phyloP scores from a whole-genome alignment of 345 rosid genomes.

The Bruguiera parviflora region DNA sequence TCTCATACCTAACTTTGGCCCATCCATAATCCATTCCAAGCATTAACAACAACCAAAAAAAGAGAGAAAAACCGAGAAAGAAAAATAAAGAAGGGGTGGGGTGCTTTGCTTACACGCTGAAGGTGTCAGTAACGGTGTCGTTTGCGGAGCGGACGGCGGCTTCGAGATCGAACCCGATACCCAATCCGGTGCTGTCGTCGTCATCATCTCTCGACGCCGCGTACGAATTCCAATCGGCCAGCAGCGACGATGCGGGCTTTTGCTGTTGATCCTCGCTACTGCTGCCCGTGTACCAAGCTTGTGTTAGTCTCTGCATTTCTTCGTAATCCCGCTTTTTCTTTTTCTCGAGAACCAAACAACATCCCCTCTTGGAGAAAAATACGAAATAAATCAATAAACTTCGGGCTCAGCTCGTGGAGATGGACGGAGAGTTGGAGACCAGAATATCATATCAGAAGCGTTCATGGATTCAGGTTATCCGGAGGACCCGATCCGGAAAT shows the following conservation, averaged over 20 bases:
- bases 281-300: slow-evolving; percentile 21
- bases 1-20: neutral
- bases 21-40: neutral
- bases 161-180: slow-evolving; percentile 26
- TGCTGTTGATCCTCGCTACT: slow-evolving; percentile 13
- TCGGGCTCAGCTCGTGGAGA: too few species aligned
- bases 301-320: slow-evolving; percentile 19
- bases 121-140: slow-evolving; percentile 28
- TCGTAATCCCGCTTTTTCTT: neutral
- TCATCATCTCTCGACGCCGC: slow-evolving; percentile 15
- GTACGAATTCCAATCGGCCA: slow-evolving; percentile 32
- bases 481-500: too few species aligned
- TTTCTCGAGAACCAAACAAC: neutral
- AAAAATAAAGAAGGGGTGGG: neutral
- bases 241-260: slow-evolving; percentile 21
- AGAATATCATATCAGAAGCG: too few species aligned
- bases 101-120: slow-evolving; percentile 24
- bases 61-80: too few species aligned
- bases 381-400: too few species aligned
- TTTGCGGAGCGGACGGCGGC: slow-evolving; percentile 30
- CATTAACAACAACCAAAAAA: neutral
- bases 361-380: neutral
- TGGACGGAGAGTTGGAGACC: too few species aligned
- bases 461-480: too few species aligned
- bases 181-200: slow-evolving; percentile 1